Percentiles rank a stretch among this genome's conserved stretches.
phyloP scores from a whole-genome alignment of 2,329 filamentous ascomycete species.

The Tolypocladium guangdongense region DNA sequence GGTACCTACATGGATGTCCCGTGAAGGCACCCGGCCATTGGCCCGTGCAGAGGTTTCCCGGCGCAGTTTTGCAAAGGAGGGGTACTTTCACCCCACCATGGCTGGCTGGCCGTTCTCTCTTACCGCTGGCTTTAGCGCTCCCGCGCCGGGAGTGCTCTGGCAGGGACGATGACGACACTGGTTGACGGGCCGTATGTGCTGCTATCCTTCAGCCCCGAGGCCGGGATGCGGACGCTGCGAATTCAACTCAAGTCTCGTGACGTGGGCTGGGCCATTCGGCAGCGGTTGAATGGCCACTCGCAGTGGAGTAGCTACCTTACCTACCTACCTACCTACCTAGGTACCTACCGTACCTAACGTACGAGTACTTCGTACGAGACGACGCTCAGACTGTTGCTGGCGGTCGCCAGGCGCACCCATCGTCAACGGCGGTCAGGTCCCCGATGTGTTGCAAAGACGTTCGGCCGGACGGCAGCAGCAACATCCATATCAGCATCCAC shows the following conservation, averaged over 20 bases:
- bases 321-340: too few relatives aligned
- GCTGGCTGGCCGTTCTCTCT: background rate
- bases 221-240: background rate
- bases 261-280: background rate
- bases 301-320: too few relatives aligned
- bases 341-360: too few relatives aligned
- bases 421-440: background rate
- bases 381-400: background rate
- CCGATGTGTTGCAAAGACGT: background rate
- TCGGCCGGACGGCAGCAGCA: background rate
- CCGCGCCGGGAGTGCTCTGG: background rate
- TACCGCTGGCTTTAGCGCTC: background rate
- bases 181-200: background rate
- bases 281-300: too few relatives aligned
- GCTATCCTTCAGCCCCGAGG: background rate
- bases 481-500: background rate
- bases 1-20: background rate
- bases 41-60: conserved; percentile 5
- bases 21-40: background rate
- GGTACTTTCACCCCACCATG: conserved; percentile 7
- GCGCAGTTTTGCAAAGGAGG: conserved; percentile 6
- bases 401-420: background rate
- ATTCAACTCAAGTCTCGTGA: background rate
- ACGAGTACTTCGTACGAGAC: too few relatives aligned
- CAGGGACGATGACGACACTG: background rate